These are phyloP conservation scores for Orbilia ellipsospora DNA, from an alignment of 2,329 filamentous ascomycete species.

Conservation along the genomic window DNA sequence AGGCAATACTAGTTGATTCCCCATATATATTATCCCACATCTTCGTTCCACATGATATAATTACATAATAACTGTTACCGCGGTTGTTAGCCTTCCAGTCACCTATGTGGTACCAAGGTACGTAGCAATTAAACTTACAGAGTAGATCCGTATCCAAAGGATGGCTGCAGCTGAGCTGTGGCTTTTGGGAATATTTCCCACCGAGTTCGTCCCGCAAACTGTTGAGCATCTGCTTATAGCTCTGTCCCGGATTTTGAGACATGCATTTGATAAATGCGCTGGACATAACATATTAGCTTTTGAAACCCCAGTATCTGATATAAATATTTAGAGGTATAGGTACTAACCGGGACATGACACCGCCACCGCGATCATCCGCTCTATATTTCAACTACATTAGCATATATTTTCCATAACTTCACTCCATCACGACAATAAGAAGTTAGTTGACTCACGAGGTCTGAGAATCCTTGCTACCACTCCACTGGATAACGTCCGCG, in stretches of 20 bases:
- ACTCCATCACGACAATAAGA: no score
- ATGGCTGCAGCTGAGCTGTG: slow-evolving; percentile 54
- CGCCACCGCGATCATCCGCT: slow-evolving; percentile 50
- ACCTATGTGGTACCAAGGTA: no score
- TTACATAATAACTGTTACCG: slow-evolving; percentile 48
- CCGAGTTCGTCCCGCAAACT: slow-evolving; percentile 53
- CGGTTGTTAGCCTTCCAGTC: slow-evolving; percentile 13
- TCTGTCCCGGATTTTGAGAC: slow-evolving; percentile 38
- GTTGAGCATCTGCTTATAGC: slow-evolving; percentile 55
- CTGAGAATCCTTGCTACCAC: slow-evolving; percentile 54
- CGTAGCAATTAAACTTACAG: slow-evolving; percentile 28
- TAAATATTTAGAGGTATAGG: background rate
- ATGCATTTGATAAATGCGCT: slow-evolving; percentile 54
- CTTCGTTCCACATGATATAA: slow-evolving; percentile 23
- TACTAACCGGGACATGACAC: slow-evolving; percentile 54
- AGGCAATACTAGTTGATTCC: slow-evolving; percentile 8
- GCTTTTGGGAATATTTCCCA: slow-evolving; percentile 54
- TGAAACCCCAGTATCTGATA: background rate
- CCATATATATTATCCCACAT: slow-evolving; percentile 11
- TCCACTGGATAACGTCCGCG: slow-evolving; percentile 55
- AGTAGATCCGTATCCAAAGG: slow-evolving; percentile 54
- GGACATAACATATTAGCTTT: slow-evolving; percentile 7
- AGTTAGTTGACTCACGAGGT: slow-evolving; percentile 39
- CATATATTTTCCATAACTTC: no score
- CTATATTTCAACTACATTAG: slow-evolving; percentile 19